Percentiles rank a stretch among this genome's conserved stretches.
These are phyloP conservation scores for Ascoidea asiatica DNA, from an alignment of 805 yeast genomes.

Conservation along the genomic window DNA sequence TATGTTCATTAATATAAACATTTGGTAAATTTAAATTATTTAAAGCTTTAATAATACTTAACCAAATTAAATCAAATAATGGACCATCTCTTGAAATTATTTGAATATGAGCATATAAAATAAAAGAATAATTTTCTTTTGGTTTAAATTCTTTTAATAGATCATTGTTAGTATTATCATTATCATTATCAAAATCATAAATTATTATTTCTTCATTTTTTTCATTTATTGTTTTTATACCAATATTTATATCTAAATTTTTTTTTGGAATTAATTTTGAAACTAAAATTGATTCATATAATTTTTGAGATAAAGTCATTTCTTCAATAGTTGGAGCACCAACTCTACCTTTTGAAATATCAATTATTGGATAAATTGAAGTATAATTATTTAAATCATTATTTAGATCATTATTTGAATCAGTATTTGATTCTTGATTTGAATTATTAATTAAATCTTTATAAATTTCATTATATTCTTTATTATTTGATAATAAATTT, in stretches of 20 bases:
- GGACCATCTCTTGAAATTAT: slow-evolving; percentile 80
- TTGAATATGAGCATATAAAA: slow-evolving; percentile 58
- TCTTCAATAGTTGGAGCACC: slow-evolving; percentile 86
- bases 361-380: slow-evolving; percentile 60
- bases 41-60: slow-evolving; percentile 51
- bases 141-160: slow-evolving; percentile 18
- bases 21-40: slow-evolving; percentile 47
- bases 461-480: slow-evolving; percentile 24
- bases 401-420: slow-evolving; percentile 2
- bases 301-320: slow-evolving; percentile 53
- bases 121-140: slow-evolving; percentile 37
- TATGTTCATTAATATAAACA: slow-evolving; percentile 53
- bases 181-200: slow-evolving; percentile 29
- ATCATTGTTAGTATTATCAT: slow-evolving; percentile 14
- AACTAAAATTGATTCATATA: slow-evolving; percentile 47
- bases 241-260: slow-evolving; percentile 43
- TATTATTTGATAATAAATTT: slow-evolving; percentile 27
- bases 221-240: slow-evolving; percentile 35
- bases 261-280: slow-evolving; percentile 37
- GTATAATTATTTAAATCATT: slow-evolving; percentile 19
- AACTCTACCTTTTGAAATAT: slow-evolving; percentile 55
- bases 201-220: slow-evolving; percentile 34
- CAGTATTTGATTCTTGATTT: slow-evolving; percentile 15
- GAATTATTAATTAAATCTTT: slow-evolving; percentile 12
- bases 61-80: slow-evolving; percentile 63